These are phyloP conservation scores for Penicillium chermesinum DNA, from an alignment of 495 filamentous ascomycete species.

Conservation along the genomic window DNA sequence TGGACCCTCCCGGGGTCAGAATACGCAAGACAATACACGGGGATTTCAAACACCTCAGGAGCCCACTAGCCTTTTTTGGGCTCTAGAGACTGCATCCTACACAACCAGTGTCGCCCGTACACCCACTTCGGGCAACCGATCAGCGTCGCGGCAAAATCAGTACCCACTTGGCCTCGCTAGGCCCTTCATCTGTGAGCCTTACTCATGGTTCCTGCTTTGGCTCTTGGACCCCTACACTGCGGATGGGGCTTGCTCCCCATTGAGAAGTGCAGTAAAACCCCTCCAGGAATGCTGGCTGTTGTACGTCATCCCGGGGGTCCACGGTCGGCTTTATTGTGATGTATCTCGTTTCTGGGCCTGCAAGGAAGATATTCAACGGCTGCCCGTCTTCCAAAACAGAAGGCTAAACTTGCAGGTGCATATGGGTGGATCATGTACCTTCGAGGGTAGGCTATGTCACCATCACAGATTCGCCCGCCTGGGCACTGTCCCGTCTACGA, in stretches of 20 bases:
- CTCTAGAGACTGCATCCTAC: not conserved
- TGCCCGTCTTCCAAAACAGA: not conserved
- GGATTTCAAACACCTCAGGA: slow-evolving; percentile 4
- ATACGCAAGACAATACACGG: slow-evolving; percentile 10
- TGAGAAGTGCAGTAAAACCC: not conserved
- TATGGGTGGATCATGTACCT: not conserved
- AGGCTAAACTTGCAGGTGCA: not conserved
- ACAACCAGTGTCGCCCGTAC: not conserved
- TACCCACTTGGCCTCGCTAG: not conserved
- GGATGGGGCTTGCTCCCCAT: not conserved
- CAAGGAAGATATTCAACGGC: not conserved
- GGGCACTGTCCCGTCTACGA: not conserved
- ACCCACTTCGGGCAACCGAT: not conserved
- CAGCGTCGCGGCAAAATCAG: not conserved
- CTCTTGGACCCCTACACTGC: not conserved
- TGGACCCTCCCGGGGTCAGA: slow-evolving; percentile 7
- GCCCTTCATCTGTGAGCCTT: not conserved
- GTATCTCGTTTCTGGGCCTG: not conserved
- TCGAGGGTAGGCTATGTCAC: not conserved
- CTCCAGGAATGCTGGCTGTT: not conserved
- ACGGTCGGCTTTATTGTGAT: too few species aligned
- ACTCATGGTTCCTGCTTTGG: not conserved
- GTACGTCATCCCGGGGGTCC: not conserved
- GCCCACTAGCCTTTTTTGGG: not conserved
- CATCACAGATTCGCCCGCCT: not conserved